Conservation (phyloP, 495 filamentous ascomycete species). For the Elasticomyces elasticus region DNA sequence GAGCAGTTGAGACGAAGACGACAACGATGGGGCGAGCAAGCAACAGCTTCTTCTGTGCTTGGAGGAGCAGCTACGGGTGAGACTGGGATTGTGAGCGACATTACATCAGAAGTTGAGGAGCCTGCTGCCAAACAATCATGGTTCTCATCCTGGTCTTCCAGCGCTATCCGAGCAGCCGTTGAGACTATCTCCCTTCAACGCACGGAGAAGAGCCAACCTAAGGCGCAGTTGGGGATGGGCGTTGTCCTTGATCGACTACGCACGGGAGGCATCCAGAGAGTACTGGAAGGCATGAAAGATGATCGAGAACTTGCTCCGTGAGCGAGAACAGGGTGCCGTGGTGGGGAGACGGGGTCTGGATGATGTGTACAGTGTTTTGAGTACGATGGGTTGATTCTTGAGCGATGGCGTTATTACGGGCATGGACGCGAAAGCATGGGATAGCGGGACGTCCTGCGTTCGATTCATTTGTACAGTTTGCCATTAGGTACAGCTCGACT, state of each 20-base stretch:
- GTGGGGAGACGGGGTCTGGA: not conserved
- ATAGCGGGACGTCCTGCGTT: not conserved
- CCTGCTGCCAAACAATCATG: slow-evolving; percentile 49
- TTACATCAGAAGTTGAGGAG: too few relatives aligned
- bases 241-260: slow-evolving; percentile 82
- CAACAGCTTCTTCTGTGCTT: slow-evolving; percentile 27
- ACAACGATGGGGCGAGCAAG: slow-evolving; percentile 37
- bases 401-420: slow-evolving; percentile 11
- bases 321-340: not conserved
- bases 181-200: slow-evolving; percentile 78
- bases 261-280: slow-evolving; percentile 69
- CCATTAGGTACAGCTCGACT: too few relatives aligned
- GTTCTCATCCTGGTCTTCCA: slow-evolving; percentile 64
- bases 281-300: slow-evolving; percentile 72
- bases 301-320: slow-evolving; percentile 44
- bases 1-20: slow-evolving; percentile 55
- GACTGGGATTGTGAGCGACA: too few relatives aligned
- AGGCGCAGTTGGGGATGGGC: slow-evolving; percentile 90
- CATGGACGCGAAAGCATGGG: not conserved
- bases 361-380: not conserved
- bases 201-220: slow-evolving; percentile 71
- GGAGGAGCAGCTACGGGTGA: slow-evolving; percentile 35
- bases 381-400: not conserved
- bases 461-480: not conserved
- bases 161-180: slow-evolving; percentile 76